Percentiles rank a stretch among this genome's conserved stretches.
Conservation (phyloP, 2,329 filamentous ascomycete species). For the Thelonectria discophora region DNA sequence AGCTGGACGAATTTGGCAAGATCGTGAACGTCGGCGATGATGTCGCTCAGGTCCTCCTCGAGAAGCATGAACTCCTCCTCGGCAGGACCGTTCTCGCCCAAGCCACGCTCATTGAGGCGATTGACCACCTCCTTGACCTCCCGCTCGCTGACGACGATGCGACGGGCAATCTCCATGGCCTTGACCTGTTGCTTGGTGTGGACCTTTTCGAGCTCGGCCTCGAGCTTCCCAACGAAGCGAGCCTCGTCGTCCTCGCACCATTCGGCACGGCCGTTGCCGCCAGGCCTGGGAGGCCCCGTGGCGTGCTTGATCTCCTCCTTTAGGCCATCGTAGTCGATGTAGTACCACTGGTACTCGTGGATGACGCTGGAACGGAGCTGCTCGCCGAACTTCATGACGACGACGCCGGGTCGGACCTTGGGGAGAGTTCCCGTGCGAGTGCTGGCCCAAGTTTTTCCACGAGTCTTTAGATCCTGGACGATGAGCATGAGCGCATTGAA, state of each 20-base stretch:
- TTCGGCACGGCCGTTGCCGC: constrained; percentile 60
- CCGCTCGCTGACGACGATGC: constrained; percentile 86
- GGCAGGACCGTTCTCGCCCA: constrained; percentile 67
- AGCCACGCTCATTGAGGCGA: constrained; percentile 71
- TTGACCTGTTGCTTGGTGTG: constrained; percentile 98
- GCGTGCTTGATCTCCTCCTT: constrained; percentile 86
- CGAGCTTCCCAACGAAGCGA: constrained; percentile 84
- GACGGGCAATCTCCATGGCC: constrained; percentile 91
- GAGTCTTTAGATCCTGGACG: constrained; percentile 59
- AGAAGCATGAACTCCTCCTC: constrained; percentile 95
- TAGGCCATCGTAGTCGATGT: constrained; percentile 95
- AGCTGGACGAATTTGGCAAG: constrained; percentile 97
- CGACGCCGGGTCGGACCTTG: constrained; percentile 58
- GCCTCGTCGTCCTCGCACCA: constrained; percentile 96
- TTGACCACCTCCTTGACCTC: constrained; percentile 90
- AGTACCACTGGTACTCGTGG: constrained; percentile 97
- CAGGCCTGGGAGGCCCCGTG: constrained; percentile 59
- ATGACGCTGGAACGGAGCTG: constrained; percentile 96
- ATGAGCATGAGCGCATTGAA: constrained; percentile 58
- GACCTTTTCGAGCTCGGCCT: constrained; percentile 95
- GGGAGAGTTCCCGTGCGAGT: constrained; percentile 43
- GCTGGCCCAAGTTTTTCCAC: constrained; percentile 53
- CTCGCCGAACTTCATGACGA: constrained; percentile 89
- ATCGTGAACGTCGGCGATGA: constrained; percentile 98
- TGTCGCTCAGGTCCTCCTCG: constrained; percentile 94